Base-by-base conservation (phyloP, 1,139 yeast species). In the Zygoascus hellenicus region DNA sequence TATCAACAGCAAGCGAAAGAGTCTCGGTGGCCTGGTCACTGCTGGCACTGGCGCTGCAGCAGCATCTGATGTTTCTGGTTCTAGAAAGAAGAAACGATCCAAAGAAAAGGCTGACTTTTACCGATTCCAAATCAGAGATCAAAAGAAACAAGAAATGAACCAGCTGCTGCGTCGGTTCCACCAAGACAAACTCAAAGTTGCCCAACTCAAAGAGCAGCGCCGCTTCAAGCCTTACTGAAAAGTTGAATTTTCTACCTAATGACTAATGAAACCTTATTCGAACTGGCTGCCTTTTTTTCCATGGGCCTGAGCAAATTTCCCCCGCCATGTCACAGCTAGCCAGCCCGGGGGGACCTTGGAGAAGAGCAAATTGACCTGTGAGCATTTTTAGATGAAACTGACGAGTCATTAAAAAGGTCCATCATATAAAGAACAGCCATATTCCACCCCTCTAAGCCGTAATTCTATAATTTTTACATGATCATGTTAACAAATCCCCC, bases 51-150 rank as follows among this genome's bases (percentile, higher is more conserved):
- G 71, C 2, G 74, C 55, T 11, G 54, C 57, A 40, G 58, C 46
- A 50, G 6, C 26, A 22, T 4, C 26, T 7, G 56, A 32, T 52
- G 58, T 11, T 56, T 76, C 72, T 13, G 71, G 70, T 50, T 13
- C 29, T 13, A 77, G 77, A 42, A 65, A 68, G 48, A 83, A 81
- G 65, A 71, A 76, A 67, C 81, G 84, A 66, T 81, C 77, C 70
- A 85, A 86, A 67, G 94, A 89, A 58, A 87, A 89, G 71, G 77
- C 77, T 55, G 97, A 94, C 67, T 92, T 94, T 72, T 94, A 94
- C 72, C 77, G 96, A 59, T 94, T 90, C 79, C 99, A 94, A 70
- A 78, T 92, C 58, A 81, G 98, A 66, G 96, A 94, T 63, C 78
- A 80, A 63, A 92, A 90, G 76, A 92, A 92, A 73, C 80, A 78